phyloP scores from a whole-genome alignment of 805 yeast genomes.

The Kodamaea restingae region DNA sequence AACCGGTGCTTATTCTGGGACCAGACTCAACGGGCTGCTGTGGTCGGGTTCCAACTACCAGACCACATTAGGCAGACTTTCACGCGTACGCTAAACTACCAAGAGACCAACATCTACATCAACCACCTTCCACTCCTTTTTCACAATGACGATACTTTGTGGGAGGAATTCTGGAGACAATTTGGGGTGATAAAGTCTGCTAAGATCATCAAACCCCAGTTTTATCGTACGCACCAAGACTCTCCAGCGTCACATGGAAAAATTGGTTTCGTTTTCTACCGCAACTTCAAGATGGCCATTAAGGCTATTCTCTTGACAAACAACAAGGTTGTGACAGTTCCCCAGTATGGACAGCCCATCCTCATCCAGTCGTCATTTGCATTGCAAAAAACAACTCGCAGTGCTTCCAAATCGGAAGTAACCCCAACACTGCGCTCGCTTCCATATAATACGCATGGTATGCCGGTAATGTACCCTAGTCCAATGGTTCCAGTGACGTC shows the following conservation, averaged over 20 bases:
- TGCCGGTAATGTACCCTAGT: slow-evolving; percentile 4
- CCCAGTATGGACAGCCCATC: slow-evolving; percentile 16
- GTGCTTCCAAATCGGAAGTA: neutral
- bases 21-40: neutral
- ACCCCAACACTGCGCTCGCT: slow-evolving; percentile 1
- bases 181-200: slow-evolving; percentile 40
- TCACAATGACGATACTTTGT: slow-evolving; percentile 47
- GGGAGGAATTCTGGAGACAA: slow-evolving; percentile 38
- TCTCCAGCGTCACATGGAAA: slow-evolving; percentile 8
- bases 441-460: slow-evolving; percentile 5
- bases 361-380: slow-evolving; percentile 39
- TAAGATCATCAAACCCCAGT: slow-evolving; percentile 41
- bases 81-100: slow-evolving; percentile 34
- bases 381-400: slow-evolving; percentile 26
- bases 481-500: slow-evolving; percentile 7
- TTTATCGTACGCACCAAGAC: slow-evolving; percentile 19
- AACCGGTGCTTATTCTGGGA: slow-evolving; percentile 6
- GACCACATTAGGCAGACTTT: slow-evolving; percentile 11
- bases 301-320: slow-evolving; percentile 55
- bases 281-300: slow-evolving; percentile 54
- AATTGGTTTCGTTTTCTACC: slow-evolving; percentile 63
- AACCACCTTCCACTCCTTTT: slow-evolving; percentile 56
- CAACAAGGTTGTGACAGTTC: slow-evolving; percentile 22
- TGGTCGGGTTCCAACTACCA: slow-evolving; percentile 5
- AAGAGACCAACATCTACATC: slow-evolving; percentile 71